Evolutionary conservation across 192 early-diverging fungal genomes (phyloP).

Genomic region (Podila verticillata): DNA sequence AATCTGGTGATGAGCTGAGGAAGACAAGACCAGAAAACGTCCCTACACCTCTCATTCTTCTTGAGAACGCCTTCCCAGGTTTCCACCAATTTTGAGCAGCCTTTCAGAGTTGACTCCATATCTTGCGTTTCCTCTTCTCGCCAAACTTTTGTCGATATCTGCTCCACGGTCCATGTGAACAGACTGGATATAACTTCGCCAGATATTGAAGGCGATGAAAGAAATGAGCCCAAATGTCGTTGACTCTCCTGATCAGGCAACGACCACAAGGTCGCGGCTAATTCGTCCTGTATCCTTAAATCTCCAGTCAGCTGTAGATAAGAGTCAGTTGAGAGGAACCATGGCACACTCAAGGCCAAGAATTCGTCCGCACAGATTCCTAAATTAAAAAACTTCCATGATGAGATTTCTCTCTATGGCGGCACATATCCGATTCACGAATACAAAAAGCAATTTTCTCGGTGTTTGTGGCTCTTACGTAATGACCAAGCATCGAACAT

Average conservation of each 20-base stretch:
- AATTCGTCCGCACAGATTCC: conserved; percentile 36
- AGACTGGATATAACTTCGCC: background rate
- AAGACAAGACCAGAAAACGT: background rate
- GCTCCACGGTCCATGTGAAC: conserved; percentile 22
- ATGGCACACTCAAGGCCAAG: conserved; percentile 15
- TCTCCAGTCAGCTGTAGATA: conserved; percentile 10
- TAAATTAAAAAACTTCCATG: background rate
- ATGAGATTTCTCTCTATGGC: too few relatives aligned
- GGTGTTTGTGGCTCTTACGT: conserved; percentile 4
- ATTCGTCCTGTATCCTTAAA: conserved; percentile 13
- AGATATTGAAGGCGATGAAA: background rate
- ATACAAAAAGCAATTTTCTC: background rate
- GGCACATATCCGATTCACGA: background rate
- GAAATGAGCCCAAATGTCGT: conserved; percentile 1
- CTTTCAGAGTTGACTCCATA: background rate
- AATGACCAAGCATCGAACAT: conserved; percentile 43
- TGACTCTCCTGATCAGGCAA: conserved; percentile 6
- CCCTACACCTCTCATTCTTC: background rate
- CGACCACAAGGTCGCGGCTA: background rate
- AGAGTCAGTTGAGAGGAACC: conserved; percentile 11
- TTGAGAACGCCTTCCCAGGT: background rate
- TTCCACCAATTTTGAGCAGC: too few relatives aligned
- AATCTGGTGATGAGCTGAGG: background rate
- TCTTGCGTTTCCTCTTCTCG: background rate
- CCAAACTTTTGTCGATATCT: background rate